phyloP scores from a whole-genome alignment of 371 early-diverging fungal species.

The Mortierella sp. region DNA sequence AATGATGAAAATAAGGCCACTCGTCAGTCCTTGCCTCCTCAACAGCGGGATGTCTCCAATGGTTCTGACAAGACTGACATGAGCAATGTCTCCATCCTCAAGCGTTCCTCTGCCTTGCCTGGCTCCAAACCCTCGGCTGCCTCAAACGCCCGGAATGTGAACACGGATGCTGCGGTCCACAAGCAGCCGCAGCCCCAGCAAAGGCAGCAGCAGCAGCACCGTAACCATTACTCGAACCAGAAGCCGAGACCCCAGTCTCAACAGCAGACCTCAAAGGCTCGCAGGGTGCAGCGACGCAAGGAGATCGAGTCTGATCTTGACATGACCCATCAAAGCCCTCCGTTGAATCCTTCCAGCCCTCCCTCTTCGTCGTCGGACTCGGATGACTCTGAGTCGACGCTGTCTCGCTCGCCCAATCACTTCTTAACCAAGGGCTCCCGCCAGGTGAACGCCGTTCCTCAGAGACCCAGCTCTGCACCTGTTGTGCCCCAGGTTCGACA shows the following conservation, averaged over 20 bases:
- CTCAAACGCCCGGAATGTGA: background rate
- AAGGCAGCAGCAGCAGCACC: slow-evolving; percentile 25
- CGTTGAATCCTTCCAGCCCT: slow-evolving; percentile 41
- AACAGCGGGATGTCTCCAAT: slow-evolving; percentile 12
- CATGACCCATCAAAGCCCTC: slow-evolving; percentile 36
- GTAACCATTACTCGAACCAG: slow-evolving; percentile 16
- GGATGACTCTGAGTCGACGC: slow-evolving; percentile 45
- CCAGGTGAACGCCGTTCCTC: slow-evolving; percentile 23
- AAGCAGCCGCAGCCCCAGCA: slow-evolving; percentile 13
- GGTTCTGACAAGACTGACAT: slow-evolving; percentile 5
- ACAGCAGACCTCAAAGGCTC: slow-evolving; percentile 45
- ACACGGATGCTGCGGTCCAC: background rate
- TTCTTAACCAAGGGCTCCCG: slow-evolving; percentile 11
- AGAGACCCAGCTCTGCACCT: slow-evolving; percentile 48
- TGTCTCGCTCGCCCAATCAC: slow-evolving; percentile 15
- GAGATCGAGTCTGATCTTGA: slow-evolving; percentile 51
- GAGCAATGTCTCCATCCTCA: slow-evolving; percentile 24
- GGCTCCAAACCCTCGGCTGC: background rate
- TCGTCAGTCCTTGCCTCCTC: slow-evolving; percentile 46
- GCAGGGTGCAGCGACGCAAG: slow-evolving; percentile 44
- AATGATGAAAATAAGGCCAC: slow-evolving; percentile 19
- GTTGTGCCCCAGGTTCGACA: slow-evolving; percentile 21
- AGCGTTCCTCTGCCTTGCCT: slow-evolving; percentile 29
- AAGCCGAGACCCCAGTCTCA: slow-evolving; percentile 32
- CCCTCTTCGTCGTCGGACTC: slow-evolving; percentile 51